Evolutionary conservation across 202 grass and related monocot species (phyloP), one percentile per base, ranked within the genome.

Genomic region (Panicum hallii): DNA sequence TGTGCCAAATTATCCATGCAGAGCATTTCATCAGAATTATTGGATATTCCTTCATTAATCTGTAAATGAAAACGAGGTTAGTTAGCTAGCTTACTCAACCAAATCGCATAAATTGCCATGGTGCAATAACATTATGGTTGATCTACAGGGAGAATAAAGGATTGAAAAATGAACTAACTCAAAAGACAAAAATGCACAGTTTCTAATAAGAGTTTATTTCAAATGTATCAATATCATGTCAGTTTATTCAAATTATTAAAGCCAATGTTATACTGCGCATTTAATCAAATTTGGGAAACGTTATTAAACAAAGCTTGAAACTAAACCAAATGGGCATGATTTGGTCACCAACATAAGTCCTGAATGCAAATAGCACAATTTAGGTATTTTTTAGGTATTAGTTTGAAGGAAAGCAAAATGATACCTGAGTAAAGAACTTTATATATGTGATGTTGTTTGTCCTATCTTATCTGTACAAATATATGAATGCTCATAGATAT

Each of bases 1-100:
- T 93, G 88, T 41, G 86, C 91, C 16, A 90, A 82, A 70, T 83
- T 65, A 82, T 90, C 67, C 91, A 90, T 85, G 22, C 22, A 46
- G 42, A 84, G 84, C 45, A 70, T 80, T 78, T 88, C 85, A 65
- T 83, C 84, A 40, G 80, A 79, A 75, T 53, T 17, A 53, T 45
- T 61, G 44, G 26, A 50, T 22, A 63, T 68, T 88, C 88, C 82
- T 42, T 48, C 58, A 38, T 20, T 40, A 77, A 16, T n/a, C 87
- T 88, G 75, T 42, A 60, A 12, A 84, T 19, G 42, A 1, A 79
- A 66, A 79, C 19, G 19, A 80, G 43, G 16, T 61, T 57, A 79
- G 49, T 74, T 77, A 82, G n/a, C 26, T 82, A 69, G 12, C 17
- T 69, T 20, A 50, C 42, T 49, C 26, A 56, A 49, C 11, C 13